Evolutionary conservation across 2,329 filamentous ascomycete species (phyloP).

Genomic region (Clarireedia hainanense): DNA sequence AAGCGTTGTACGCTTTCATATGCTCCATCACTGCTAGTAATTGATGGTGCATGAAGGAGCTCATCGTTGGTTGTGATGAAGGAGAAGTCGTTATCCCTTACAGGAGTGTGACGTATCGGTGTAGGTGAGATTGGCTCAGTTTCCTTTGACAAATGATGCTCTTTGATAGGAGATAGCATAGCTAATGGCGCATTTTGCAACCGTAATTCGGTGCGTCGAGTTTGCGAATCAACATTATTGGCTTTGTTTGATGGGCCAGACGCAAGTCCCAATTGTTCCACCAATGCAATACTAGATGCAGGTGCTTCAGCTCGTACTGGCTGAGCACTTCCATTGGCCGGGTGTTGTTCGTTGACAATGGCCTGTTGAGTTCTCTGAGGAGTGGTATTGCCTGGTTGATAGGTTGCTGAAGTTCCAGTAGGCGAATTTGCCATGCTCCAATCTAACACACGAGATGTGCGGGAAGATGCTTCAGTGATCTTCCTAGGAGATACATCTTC

Average conservation of each 20-base stretch:
- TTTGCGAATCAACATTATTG: not conserved
- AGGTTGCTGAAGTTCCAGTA: too few relatives aligned
- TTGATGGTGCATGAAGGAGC: not conserved
- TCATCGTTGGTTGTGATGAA: too few relatives aligned
- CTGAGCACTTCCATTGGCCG: not conserved
- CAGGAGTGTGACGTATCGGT: not conserved
- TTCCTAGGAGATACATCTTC: not conserved
- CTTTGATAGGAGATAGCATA: not conserved
- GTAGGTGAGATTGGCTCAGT: too few relatives aligned
- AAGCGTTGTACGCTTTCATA: slow-evolving; percentile 1
- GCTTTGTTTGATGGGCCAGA: not conserved
- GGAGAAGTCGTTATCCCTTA: not conserved
- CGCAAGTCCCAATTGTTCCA: slow-evolving; percentile 1
- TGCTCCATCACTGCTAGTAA: slow-evolving; percentile 8
- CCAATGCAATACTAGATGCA: slow-evolving; percentile 6
- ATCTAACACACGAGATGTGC: too few relatives aligned
- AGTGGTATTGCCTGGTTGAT: too few relatives aligned
- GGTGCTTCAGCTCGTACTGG: not conserved
- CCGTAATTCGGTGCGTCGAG: not conserved
- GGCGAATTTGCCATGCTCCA: too few relatives aligned
- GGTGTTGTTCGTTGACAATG: too few relatives aligned
- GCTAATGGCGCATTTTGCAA: not conserved
- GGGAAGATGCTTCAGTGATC: too few relatives aligned
- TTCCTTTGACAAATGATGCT: not conserved
- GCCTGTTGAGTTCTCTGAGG: too few relatives aligned